Evolutionary conservation across 1,284 basidiomycete species (phyloP), one percentile per base, ranked within the genome.

Genomic region (Cryptococcus amylolentus): DNA sequence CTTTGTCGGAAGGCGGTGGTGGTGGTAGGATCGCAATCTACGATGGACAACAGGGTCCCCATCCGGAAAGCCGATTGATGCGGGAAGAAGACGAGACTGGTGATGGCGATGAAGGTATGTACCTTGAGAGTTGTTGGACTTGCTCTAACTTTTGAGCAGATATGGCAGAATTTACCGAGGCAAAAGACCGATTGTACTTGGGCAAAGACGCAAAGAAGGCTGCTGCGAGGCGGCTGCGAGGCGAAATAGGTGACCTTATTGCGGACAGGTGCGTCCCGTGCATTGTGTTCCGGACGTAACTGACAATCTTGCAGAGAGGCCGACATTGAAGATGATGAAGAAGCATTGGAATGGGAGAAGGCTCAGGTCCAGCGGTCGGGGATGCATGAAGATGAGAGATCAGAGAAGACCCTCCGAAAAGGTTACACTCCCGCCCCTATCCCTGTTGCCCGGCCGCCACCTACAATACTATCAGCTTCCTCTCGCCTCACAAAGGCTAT

Each of bases 31-130:
- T 76, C n/a, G 57, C 72, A 31, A 64, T 75, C 0, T 72, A 72
- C 51, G 72, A 73, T 56, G 62, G 65, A 2, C 58, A 54, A 27
- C 58, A 66, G 7, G 89, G 89, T 0, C 89, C 90, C n/a, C 90
- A 92, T 81, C 91, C 90, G 10, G 89, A 90, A 66, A 92, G 89
- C 67, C 82, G 93, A 16, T 78, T 97, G 16, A 79, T 92, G 77
- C 79, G 93, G 52, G 94, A 97, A 75, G 93, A 96, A 44, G 93
- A 97, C 72, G 91, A 95, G 65, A 74, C 90, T 2, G 93, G 91
- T 1, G 91, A 96, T 66, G 92, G 88, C 0, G 93, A 95, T 55
- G 93, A 96, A 67, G 91, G 90, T 91, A 63, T 57, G 84, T 49
- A 18, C 56, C 9, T 13, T 12, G 5, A 14, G 5, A 14, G 9